Conservation (phyloP, 495 filamentous ascomycete genomes). For the Parachaetomium inaequale region DNA sequence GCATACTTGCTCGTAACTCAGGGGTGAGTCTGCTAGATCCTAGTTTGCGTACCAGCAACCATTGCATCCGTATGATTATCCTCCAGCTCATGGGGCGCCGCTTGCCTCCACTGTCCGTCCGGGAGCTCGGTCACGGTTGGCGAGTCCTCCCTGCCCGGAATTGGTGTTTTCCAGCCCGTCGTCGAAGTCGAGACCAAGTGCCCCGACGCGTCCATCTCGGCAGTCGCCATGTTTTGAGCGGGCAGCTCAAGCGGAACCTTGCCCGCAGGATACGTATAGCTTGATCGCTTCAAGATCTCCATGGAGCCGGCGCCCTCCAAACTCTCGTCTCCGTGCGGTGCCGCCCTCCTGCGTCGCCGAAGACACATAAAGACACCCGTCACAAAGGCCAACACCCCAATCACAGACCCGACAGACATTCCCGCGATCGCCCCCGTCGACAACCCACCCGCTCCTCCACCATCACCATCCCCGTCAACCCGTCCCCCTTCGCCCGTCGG, state of each 20-base stretch:
- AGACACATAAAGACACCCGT: slow-evolving; percentile 11
- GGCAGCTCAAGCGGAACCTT: slow-evolving; percentile 9
- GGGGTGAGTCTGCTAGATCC: neutral
- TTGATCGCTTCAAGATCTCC: neutral
- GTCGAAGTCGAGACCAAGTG: neutral
- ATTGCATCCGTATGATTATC: neutral
- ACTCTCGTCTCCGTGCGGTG: neutral
- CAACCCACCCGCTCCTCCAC: neutral
- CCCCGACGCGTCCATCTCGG: neutral
- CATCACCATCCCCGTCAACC: neutral
- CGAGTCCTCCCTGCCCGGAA: neutral
- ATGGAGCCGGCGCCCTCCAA: neutral
- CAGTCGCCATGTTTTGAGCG: neutral
- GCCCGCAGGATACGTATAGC: slow-evolving; percentile 3
- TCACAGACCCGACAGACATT: neutral
- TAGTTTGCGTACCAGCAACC: neutral
- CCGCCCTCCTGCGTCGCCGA: neutral
- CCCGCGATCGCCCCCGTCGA: slow-evolving; percentile 10
- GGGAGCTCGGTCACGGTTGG: neutral
- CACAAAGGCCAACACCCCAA: neutral
- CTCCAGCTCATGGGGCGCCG: neutral
- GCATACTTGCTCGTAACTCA: neutral
- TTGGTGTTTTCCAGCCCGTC: neutral
- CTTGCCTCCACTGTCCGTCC: neutral
- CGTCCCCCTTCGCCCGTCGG: neutral